Base-by-base conservation (phyloP, 148 eudicot genomes). In the Simmondsia chinensis region DNA sequence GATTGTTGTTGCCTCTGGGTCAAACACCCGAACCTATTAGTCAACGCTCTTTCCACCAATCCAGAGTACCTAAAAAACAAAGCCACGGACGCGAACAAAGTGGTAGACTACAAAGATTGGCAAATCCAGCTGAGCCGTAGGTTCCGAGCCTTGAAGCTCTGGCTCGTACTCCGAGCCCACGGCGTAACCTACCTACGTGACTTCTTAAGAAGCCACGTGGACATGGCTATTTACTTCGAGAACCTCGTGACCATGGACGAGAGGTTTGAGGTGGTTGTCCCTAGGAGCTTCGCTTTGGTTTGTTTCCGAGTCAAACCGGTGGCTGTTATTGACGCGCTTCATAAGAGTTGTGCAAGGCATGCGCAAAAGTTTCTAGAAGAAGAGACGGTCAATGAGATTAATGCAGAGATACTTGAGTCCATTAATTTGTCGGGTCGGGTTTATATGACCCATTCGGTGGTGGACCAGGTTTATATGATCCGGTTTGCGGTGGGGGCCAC, bases 91-190 rank as follows among this genome's bases (percentile, higher is more conserved):
- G 36, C 62, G 6, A 50, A 64, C 0, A 49, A 57, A 12, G 86
- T 79, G 20, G 75, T 79, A 3, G 86, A 79, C 49, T 79, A 79
- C 65, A 79, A 74, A 25, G 81, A 79, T 35, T 79, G 86, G 86
- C 75, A 71, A 37, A 63, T 79, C 13, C 48, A 70, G 1, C 52
- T 79, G 4, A 68, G 81, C 59, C 67, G 81, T 0, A 26, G 81
- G 7, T 79, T 79, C 29, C 22, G 80, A 33, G 48, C 86, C 1
- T 50, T 79, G 13, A 79, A 79, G 39, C 51, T 79, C 24, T 75
- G 79, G 82, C 20, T 79, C 8, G 82, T 79, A 4, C 46, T 75
- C 1, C 26, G 73, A 7, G 58, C 63, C 35, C 62, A 79, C 43
- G 86, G 86, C 1, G 73, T 69, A 5, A 53, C 52, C 11, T 59